Evolutionary conservation across 768 basidiomycete genomes (phyloP), one percentile per base, ranked within the genome.

Genomic region (Kwoniella heveanensis): DNA sequence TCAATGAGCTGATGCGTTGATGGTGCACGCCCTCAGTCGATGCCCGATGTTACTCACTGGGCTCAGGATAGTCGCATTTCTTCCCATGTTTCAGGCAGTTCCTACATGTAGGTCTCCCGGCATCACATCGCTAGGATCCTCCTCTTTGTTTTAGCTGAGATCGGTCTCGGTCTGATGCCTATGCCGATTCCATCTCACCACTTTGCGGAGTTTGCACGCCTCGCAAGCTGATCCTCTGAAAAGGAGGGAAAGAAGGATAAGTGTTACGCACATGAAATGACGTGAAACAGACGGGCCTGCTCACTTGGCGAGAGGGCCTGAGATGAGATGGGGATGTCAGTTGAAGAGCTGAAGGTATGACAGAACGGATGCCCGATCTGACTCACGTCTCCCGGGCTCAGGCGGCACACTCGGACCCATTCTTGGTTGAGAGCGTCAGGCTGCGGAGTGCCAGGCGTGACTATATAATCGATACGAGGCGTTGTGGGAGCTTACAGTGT

Each of bases 11-110:
- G n/a, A n/a, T n/a, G n/a, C n/a, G n/a, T n/a, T n/a, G n/a, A n/a
- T n/a, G n/a, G n/a, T n/a, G n/a, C n/a, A n/a, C n/a, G n/a, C n/a
- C n/a, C n/a, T n/a, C n/a, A n/a, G 8, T 9, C 4, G 17, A 44
- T 17, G 17, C 44, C 15, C 24, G 4, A 15, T n/a, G 13, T 47
- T n/a, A 54, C 59, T 36, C 50, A 60, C 59, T 58, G 2, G 48
- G 60, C 37, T 46, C 17, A 7, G 52, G 60, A 49, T 62, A 54
- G 21, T 39, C 24, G 29, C 60, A 62, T 13, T 17, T 22, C 39
- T 44, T 62, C 9, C 53, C 60, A 49, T 54, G 53, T n/a, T 49
- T 24, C 13, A 54, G 25, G 39, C 60, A 62, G 21, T 62, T 62
- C 46, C 22, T 1, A 37, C 60, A 62, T 1, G 37, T 30, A 5